Percentiles rank a stretch among this genome's conserved stretches.
These are phyloP conservation scores for Polyrhizophydium stewartii DNA, from an alignment of 371 early-diverging fungal species.

Conservation along the genomic window DNA sequence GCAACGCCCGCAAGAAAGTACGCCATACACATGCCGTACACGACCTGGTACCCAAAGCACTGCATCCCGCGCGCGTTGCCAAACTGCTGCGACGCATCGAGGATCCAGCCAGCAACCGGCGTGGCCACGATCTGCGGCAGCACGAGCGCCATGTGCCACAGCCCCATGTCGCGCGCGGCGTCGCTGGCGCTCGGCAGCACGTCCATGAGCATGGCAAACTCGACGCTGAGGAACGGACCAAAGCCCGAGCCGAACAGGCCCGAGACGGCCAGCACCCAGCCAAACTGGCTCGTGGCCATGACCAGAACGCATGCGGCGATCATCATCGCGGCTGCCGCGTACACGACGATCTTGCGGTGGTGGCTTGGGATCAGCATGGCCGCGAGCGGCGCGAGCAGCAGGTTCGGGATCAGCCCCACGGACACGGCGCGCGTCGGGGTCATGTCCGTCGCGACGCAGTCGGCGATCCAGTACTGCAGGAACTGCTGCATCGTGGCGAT, in stretches of 20 bases:
- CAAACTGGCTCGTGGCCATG: conserved; percentile 15
- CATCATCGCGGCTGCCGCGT: conserved; percentile 25
- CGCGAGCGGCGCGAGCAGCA: conserved; percentile 29
- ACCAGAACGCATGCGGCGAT: conserved; percentile 21
- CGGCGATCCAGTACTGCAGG: conserved; percentile 37
- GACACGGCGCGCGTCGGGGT: conserved; percentile 31
- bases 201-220: conserved; percentile 43
- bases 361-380: conserved; percentile 24
- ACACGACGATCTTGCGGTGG: conserved; percentile 29
- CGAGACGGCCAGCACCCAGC: conserved; percentile 20
- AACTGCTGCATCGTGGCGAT: conserved; percentile 40
- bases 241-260: conserved; percentile 32
- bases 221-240: conserved; percentile 31
- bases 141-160: conserved; percentile 37
- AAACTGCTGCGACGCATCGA: conserved; percentile 25
- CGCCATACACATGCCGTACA: conserved; percentile 23
- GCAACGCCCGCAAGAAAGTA: conserved; percentile 24
- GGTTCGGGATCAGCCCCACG: conserved; percentile 34
- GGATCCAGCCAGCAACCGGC: conserved; percentile 32
- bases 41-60: conserved; percentile 34
- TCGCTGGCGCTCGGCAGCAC: conserved; percentile 24
- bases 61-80: conserved; percentile 6
- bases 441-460: conserved; percentile 25
- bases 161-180: conserved; percentile 34
- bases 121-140: conserved; percentile 33